Percentiles rank a stretch among this genome's conserved stretches.
These are phyloP conservation scores for Panaeolus papilionaceus DNA, from an alignment of 768 basidiomycete genomes.

Conservation along the genomic window DNA sequence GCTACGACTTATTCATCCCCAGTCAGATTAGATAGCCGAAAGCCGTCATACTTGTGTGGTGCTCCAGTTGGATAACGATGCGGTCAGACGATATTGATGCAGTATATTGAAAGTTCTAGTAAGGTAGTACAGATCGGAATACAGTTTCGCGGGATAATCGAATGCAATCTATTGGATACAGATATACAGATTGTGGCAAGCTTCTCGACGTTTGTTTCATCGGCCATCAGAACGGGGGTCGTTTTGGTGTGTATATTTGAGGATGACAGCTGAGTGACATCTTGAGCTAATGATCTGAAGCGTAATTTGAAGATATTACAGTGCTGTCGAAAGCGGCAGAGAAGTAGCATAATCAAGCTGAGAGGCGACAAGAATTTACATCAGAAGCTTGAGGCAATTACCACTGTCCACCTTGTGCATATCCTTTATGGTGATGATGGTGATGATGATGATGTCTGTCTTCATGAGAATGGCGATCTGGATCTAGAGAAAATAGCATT, in stretches of 20 bases:
- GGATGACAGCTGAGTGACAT: not conserved
- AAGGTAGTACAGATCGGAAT: not conserved
- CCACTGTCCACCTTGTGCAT: conserved; percentile 13
- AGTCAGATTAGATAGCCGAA: not conserved
- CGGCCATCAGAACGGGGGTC: not conserved
- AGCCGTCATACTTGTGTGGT: too few species aligned
- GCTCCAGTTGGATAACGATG: not conserved
- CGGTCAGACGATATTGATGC: not conserved
- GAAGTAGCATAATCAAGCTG: not conserved
- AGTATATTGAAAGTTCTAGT: not conserved
- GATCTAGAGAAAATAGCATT: conserved; percentile 1
- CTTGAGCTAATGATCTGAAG: not conserved
- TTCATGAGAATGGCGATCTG: conserved; percentile 12
- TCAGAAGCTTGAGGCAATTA: not conserved
- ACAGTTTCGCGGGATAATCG: conserved; percentile 1
- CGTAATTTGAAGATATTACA: not conserved
- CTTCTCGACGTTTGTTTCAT: not conserved
- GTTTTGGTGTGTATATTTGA: not conserved
- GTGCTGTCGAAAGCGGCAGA: not conserved
- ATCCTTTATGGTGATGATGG: conserved; percentile 12
- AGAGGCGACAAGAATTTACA: not conserved
- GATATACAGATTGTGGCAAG: not conserved
- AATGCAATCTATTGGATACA: conserved; percentile 3
- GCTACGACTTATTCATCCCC: not conserved
- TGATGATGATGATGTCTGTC: conserved; percentile 14